Conservation (phyloP, 805 yeast species). For the Spathaspora gorwiae region DNA sequence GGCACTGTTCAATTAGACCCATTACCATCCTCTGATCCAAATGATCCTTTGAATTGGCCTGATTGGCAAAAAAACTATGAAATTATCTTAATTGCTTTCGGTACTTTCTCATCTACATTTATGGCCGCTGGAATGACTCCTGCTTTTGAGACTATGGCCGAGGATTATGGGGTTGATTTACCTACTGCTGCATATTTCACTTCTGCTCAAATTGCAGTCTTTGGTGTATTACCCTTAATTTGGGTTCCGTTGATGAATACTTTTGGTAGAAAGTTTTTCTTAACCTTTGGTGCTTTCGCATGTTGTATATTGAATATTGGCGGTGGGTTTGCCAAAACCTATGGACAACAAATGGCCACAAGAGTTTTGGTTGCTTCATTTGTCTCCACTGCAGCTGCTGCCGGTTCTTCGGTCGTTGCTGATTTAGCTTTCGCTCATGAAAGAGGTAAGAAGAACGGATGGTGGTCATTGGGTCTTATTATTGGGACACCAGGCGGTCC, state of each 20-base stretch:
- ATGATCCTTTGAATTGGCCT: conserved; percentile 14
- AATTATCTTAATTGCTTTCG: conserved; percentile 10
- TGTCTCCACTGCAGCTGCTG: conserved; percentile 9
- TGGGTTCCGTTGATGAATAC: conserved; percentile 13
- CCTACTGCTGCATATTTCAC: conserved; percentile 11
- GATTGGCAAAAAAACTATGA: conserved; percentile 6
- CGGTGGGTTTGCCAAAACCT: conserved; percentile 10
- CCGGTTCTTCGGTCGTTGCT: conserved; percentile 10
- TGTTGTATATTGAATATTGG: conserved; percentile 10
- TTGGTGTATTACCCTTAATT: conserved; percentile 11
- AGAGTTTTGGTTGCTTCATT: conserved; percentile 8
- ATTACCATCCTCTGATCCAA: conserved; percentile 8
- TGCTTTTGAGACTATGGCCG: conserved; percentile 7
- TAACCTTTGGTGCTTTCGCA: conserved; percentile 7
- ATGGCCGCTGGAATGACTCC: conserved; percentile 16
- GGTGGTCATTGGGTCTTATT: conserved; percentile 11
- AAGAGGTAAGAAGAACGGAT: conserved; percentile 12
- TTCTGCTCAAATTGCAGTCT: conserved; percentile 9
- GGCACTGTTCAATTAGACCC: conserved; percentile 12
- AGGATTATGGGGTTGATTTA: conserved; percentile 4
- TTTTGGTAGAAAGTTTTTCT: conserved; percentile 9
- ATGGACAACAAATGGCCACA: conserved; percentile 11
- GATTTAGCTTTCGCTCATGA: conserved; percentile 10
- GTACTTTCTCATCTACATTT: conserved; percentile 11
- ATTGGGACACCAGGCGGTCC: conserved; percentile 14